Percentiles rank a stretch among this genome's conserved stretches.
Evolutionary conservation across 2,329 filamentous ascomycete species (phyloP).

Genomic region (Aureobasidium sp.): DNA sequence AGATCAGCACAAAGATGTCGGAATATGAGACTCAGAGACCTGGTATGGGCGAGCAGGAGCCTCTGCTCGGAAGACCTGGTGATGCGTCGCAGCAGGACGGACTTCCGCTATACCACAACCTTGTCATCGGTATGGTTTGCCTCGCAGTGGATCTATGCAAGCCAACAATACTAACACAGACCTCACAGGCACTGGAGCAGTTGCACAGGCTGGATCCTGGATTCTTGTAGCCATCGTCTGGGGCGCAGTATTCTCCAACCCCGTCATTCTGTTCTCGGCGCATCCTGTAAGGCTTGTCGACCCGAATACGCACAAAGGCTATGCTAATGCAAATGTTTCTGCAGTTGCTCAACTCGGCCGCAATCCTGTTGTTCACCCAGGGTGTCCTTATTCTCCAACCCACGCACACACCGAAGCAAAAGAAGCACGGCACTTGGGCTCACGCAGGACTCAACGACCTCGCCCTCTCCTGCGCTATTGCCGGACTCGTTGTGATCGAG

Average conservation of each 20-base stretch:
- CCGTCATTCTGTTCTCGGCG: slow-evolving; percentile 74
- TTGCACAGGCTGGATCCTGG: slow-evolving; percentile 71
- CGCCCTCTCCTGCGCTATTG: slow-evolving; percentile 52
- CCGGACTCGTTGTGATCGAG: slow-evolving; percentile 64
- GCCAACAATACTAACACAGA: slow-evolving; percentile 14
- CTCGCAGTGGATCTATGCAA: neutral
- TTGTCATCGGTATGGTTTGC: slow-evolving; percentile 55
- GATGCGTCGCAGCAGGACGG: slow-evolving; percentile 63
- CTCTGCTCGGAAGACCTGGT: slow-evolving; percentile 61
- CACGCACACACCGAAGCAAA: slow-evolving; percentile 68
- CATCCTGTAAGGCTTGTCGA: slow-evolving; percentile 58
- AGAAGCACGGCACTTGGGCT: slow-evolving; percentile 50
- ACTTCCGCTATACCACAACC: slow-evolving; percentile 58
- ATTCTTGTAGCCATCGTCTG: slow-evolving; percentile 71
- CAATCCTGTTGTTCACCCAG: slow-evolving; percentile 67
- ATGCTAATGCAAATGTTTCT: neutral
- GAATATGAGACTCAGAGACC: slow-evolving; percentile 30
- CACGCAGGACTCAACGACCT: slow-evolving; percentile 66
- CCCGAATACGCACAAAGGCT: neutral
- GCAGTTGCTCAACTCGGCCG: slow-evolving; percentile 51
- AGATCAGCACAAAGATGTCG: slow-evolving; percentile 37
- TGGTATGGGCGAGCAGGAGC: slow-evolving; percentile 52
- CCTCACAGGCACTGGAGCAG: slow-evolving; percentile 61
- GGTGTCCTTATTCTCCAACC: slow-evolving; percentile 81
- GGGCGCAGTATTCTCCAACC: slow-evolving; percentile 61